These are phyloP conservation scores for Talaromyces islandicus DNA, from an alignment of 2,329 filamentous ascomycete species.

Conservation along the genomic window DNA sequence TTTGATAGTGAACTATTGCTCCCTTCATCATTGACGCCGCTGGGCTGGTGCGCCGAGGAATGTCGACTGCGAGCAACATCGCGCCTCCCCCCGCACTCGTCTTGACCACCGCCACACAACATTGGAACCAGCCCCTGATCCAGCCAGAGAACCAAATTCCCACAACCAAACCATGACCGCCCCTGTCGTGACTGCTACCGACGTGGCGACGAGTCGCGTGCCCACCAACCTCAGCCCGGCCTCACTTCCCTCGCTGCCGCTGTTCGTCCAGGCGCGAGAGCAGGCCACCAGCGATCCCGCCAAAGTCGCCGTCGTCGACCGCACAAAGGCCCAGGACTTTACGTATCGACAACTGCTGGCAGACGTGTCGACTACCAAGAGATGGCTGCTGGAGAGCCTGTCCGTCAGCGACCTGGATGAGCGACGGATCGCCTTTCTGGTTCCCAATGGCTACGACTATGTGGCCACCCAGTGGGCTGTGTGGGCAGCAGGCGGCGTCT, in stretches of 20 bases:
- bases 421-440: constrained; percentile 32
- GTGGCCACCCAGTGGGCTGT: constrained; percentile 38
- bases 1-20: background rate
- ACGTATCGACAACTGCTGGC: constrained; percentile 36
- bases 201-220: background rate
- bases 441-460: constrained; percentile 38
- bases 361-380: constrained; percentile 31
- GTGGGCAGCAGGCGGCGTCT: constrained; percentile 40
- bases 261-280: constrained; percentile 33
- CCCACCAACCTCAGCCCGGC: constrained; percentile 9
- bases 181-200: background rate
- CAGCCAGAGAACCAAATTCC: background rate
- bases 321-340: constrained; percentile 32
- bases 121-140: background rate
- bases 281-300: constrained; percentile 25
- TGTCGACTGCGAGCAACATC: background rate
- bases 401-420: constrained; percentile 28
- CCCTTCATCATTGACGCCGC: no score
- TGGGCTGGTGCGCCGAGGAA: background rate
- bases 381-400: constrained; percentile 28
- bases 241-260: constrained; percentile 32
- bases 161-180: background rate
- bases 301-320: constrained; percentile 36
- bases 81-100: background rate
- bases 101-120: background rate